phyloP scores from a whole-genome alignment of 306 rosid species.

The Begonia loranthoides region DNA sequence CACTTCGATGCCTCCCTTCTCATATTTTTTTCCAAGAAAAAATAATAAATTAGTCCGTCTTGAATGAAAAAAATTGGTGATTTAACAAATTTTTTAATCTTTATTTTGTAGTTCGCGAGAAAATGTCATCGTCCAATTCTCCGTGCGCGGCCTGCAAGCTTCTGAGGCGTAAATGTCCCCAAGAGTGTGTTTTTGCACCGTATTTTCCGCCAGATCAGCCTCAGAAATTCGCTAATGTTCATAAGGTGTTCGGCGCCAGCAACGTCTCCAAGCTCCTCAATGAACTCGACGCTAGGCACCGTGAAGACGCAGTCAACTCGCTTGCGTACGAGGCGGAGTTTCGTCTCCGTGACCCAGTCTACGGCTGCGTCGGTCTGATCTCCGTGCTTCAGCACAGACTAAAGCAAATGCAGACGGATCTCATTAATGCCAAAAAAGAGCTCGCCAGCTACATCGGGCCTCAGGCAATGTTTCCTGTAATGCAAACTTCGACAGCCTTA shows the following conservation, averaged over 20 bases:
- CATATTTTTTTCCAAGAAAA: not conserved
- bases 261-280: conserved; percentile 71
- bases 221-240: conserved; percentile 61
- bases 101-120: not conserved
- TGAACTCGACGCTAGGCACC: conserved; percentile 51
- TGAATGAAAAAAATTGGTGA: not conserved
- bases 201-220: conserved; percentile 94
- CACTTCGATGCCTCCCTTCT: conserved; percentile 10
- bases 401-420: conserved; percentile 39
- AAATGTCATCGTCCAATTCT: conserved; percentile 30
- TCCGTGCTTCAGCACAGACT: conserved; percentile 72
- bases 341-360: conserved; percentile 75
- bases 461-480: conserved; percentile 30
- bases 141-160: conserved; percentile 94
- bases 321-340: conserved; percentile 86
- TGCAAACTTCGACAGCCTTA: conserved; percentile 7
- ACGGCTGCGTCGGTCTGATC: conserved; percentile 87
- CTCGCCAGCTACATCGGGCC: conserved; percentile 65
- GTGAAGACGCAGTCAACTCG: conserved; percentile 86
- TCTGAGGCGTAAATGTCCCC: conserved; percentile 73
- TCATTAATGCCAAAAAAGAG: conserved; percentile 49
- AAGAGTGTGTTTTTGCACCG: conserved; percentile 89
- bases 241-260: conserved; percentile 87
- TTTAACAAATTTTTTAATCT: too few relatives aligned
- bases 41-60: not conserved